Evolutionary conservation across 331 rosid genomes (phyloP).

Genomic region (Arachis monticola): DNA sequence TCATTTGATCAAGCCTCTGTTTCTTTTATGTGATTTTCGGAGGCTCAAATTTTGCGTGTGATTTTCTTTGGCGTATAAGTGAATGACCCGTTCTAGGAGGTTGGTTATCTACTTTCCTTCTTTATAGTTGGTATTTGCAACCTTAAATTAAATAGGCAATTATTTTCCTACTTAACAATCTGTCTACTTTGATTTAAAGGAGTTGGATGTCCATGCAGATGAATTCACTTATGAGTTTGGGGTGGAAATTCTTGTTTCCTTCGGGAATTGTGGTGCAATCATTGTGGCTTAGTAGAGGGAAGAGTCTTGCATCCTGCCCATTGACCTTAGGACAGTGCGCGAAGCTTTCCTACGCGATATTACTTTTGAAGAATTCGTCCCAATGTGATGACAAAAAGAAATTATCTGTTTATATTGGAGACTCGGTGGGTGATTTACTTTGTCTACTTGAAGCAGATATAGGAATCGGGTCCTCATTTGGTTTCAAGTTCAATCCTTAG

Average conservation of each 20-base stretch:
- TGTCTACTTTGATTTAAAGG: constrained; percentile 62
- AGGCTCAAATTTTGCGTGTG: too few species aligned
- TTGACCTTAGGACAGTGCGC: constrained; percentile 84
- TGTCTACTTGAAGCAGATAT: constrained; percentile 96
- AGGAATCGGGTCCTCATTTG: constrained; percentile 86
- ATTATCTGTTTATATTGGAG: constrained; percentile 80
- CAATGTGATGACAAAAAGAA: constrained; percentile 57
- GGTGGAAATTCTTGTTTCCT: constrained; percentile 82
- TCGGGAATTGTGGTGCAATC: too few species aligned
- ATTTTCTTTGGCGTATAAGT: too few species aligned
- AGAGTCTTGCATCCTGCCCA: constrained; percentile 92
- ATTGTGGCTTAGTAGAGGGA: too few species aligned
- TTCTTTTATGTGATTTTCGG: constrained; percentile 18
- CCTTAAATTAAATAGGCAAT: constrained; percentile 22
- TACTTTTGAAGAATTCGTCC: constrained; percentile 49
- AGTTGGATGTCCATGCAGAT: constrained; percentile 78
- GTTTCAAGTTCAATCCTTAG: constrained; percentile 94
- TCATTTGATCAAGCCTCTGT: constrained; percentile 31
- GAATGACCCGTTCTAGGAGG: too few species aligned
- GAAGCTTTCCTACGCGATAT: constrained; percentile 64
- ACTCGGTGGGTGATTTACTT: constrained; percentile 91
- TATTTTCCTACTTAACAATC: constrained; percentile 32
- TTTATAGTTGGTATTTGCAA: constrained; percentile 28
- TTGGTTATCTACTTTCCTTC: too few species aligned
- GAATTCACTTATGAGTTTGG: constrained; percentile 72